Evolutionary conservation across 2,329 filamentous ascomycete species (phyloP), one percentile per base, ranked within the genome.

Genomic region (Aspergillus vadensis): DNA sequence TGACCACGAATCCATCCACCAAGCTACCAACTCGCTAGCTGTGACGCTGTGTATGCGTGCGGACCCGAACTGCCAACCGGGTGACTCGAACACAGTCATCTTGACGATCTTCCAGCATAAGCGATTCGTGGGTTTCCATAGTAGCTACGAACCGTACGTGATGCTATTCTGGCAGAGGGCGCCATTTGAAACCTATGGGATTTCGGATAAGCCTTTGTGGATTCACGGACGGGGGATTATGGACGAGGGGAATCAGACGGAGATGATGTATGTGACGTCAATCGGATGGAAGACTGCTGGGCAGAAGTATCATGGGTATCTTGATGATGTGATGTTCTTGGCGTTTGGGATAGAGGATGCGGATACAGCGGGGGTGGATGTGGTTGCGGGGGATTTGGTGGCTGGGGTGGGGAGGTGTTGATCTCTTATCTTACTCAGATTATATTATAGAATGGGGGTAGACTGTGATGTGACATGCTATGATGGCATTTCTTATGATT

Each of bases 221-320:
- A 83, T 87, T 32, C 73, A 80, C 49, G 85, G 85, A 0, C 76
- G 85, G 19, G 23, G 67, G 6, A 55, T 25, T 23, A 23, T n/a
- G 73, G n/a, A 67, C 47, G 60, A 62, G 65, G 58, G 62, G 65
- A 69, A 71, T 1, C 76, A 78, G 23, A 80, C 79, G 0, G 82
- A 86, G 65, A 85, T 86, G 83, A 73, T 87, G 27, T 87, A 86
- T 62, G 74, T 86, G 0, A 86, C 83, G 0, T 83, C 80, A 0
- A 81, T 86, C 32, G 83, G 78, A 61, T 88, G 85, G 85, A 85
- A 81, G 68, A 68, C 63, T 0, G 69, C 70, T 0, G 77, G 76
- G 0, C 72, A 79, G 62, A 79, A 69, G 30, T 86, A 87, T 63
- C 82, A 86, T 65, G 85, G 85, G 0, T 85, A 81, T 57, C 60